Conservation (phyloP, 257 asterid genomes). For the Solanum paucissectum region DNA sequence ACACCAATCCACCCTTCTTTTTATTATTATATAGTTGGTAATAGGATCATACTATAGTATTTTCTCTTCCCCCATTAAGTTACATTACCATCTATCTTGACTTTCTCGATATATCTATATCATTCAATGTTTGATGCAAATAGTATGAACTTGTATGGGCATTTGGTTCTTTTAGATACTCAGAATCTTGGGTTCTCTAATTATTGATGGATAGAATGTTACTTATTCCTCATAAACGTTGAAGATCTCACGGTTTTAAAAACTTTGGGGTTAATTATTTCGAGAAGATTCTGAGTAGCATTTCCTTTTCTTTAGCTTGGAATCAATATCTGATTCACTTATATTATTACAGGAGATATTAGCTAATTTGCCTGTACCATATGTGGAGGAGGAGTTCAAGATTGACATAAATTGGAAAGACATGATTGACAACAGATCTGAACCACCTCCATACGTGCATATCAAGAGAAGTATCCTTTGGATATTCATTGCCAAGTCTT, state of each 20-base stretch:
- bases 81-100: not conserved
- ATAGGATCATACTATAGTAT: not conserved
- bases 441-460: slow-evolving; percentile 57
- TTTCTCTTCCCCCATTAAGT: not conserved
- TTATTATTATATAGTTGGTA: not conserved
- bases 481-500: slow-evolving; percentile 5
- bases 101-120: not conserved
- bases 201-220: not conserved
- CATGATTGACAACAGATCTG: slow-evolving; percentile 31
- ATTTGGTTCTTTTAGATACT: not conserved
- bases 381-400: slow-evolving; percentile 56
- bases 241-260: not conserved
- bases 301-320: slow-evolving; percentile 3
- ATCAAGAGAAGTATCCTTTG: slow-evolving; percentile 87
- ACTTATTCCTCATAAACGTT: not conserved
- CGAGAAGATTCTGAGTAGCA: not conserved
- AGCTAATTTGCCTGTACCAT: slow-evolving; percentile 59
- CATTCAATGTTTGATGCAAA: not conserved
- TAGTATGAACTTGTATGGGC: not conserved
- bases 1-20: not conserved
- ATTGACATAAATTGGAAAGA: slow-evolving; percentile 70
- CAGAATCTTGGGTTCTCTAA: not conserved
- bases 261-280: not conserved
- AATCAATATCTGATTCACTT: not conserved
- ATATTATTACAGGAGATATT: slow-evolving; percentile 52